Percentiles rank a stretch among this genome's conserved stretches.
phyloP scores from a whole-genome alignment of 2,329 filamentous ascomycete species.

The Ophiostoma fasciatum region DNA sequence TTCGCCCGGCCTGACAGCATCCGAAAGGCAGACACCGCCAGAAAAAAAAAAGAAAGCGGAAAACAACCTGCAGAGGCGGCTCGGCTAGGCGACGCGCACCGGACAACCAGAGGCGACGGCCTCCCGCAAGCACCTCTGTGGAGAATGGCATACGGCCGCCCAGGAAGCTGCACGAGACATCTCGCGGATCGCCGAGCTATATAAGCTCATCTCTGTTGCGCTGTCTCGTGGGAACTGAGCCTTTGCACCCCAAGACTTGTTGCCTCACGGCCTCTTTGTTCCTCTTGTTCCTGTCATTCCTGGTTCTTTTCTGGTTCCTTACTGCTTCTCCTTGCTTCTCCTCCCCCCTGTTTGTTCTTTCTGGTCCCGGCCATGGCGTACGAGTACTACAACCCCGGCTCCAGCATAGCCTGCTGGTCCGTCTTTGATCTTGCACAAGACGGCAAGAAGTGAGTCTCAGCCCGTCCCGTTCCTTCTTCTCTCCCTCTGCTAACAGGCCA shows the following conservation, averaged over 20 bases:
- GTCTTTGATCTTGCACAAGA: background rate
- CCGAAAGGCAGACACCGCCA: too few species aligned
- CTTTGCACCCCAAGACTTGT: too few species aligned
- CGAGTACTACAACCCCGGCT: background rate
- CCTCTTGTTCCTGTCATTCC: too few species aligned
- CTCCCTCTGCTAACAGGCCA: background rate
- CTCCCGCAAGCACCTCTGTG: too few species aligned
- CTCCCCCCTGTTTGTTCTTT: background rate
- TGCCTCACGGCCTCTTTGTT: too few species aligned
- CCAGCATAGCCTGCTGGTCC: background rate
- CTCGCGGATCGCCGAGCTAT: background rate
- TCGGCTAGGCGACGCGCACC: too few species aligned
- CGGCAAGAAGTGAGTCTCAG: slow-evolving; percentile 2
- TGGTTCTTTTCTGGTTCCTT: too few species aligned
- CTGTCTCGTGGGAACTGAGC: too few species aligned
- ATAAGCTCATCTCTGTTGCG: background rate
- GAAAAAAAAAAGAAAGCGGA: too few species aligned
- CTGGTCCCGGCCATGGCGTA: background rate
- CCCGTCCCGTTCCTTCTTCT: background rate
- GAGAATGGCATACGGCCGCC: background rate
- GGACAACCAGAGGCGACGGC: background rate
- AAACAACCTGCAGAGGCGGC: too few species aligned
- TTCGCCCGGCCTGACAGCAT: too few species aligned
- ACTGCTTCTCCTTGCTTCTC: slow-evolving; percentile 3
- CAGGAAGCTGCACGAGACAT: background rate